Evolutionary conservation across 2,329 filamentous ascomycete genomes (phyloP).

Genomic region (Claviceps humidiphila): DNA sequence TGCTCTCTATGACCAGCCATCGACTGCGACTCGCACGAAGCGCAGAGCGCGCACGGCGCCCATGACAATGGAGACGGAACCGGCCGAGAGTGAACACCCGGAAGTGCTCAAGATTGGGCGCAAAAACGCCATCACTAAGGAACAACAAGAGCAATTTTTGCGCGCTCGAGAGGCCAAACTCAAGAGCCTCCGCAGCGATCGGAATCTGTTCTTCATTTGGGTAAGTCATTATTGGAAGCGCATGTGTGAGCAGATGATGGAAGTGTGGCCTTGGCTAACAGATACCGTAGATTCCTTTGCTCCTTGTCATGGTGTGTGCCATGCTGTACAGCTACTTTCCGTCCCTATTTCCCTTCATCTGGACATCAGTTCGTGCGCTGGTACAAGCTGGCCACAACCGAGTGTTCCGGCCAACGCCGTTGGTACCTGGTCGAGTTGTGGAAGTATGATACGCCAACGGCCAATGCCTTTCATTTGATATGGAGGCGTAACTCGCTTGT

Average conservation of each 20-base stretch:
- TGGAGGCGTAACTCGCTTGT: neutral
- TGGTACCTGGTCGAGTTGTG: conserved; percentile 13
- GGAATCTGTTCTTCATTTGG: conserved; percentile 57
- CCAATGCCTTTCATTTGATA: neutral
- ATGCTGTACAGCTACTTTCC: conserved; percentile 40
- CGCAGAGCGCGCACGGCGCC: conserved; percentile 7
- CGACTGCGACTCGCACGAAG: conserved; percentile 11
- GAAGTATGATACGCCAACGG: conserved; percentile 12
- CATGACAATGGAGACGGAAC: conserved; percentile 21
- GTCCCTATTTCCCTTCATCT: conserved; percentile 26
- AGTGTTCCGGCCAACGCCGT: conserved; percentile 13
- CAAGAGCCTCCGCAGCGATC: conserved; percentile 49
- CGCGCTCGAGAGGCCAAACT: conserved; percentile 47
- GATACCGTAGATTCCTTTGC: conserved; percentile 31
- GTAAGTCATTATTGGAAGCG: conserved; percentile 26
- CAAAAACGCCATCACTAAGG: conserved; percentile 50
- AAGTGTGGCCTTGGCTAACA: neutral
- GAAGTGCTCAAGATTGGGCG: conserved; percentile 44
- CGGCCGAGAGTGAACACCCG: conserved; percentile 27
- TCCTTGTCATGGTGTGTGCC: conserved; percentile 33
- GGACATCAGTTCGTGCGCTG: conserved; percentile 20
- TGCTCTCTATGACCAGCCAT: conserved; percentile 33
- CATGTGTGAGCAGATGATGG: neutral
- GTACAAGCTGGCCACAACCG: conserved; percentile 15
- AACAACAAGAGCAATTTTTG: conserved; percentile 51